A percentile compares a stretch with the other conserved stretches of the same genome.
Evolutionary conservation across 2,329 filamentous ascomycete genomes (phyloP).

Genomic region (Aspergillus sergii): DNA sequence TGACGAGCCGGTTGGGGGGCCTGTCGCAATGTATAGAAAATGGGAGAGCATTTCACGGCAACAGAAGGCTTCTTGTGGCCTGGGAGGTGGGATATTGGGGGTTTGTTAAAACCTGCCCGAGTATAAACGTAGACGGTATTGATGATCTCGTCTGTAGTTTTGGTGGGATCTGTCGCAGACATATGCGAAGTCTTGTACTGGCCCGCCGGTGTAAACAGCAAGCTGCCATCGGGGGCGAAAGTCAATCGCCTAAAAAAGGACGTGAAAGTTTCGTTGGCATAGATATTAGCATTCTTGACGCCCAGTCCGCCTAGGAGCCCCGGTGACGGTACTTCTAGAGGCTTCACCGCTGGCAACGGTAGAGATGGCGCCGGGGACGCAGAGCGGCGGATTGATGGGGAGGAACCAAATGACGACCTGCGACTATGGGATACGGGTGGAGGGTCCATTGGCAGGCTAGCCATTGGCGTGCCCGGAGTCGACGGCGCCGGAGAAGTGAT

Average conservation of each 20-base stretch:
- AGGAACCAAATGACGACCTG: slow-evolving; percentile 86
- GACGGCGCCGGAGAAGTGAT: slow-evolving; percentile 85
- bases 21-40: slow-evolving; percentile 81
- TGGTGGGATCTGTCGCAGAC: slow-evolving; percentile 67
- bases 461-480: slow-evolving; percentile 90
- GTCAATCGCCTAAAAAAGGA: slow-evolving; percentile 94
- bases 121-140: slow-evolving; percentile 99
- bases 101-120: slow-evolving; percentile 92
- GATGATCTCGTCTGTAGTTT: slow-evolving; percentile 79
- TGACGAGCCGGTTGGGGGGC: slow-evolving; percentile 71
- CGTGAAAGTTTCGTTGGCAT: slow-evolving; percentile 94
- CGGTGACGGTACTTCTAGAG: slow-evolving; percentile 84
- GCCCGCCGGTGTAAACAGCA: slow-evolving; percentile 90
- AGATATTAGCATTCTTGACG: slow-evolving; percentile 83
- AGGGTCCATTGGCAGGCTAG: slow-evolving; percentile 93
- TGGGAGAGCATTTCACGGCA: slow-evolving; percentile 88
- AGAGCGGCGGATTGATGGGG: slow-evolving; percentile 77
- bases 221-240: slow-evolving; percentile 91
- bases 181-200: slow-evolving; percentile 84
- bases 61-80: slow-evolving; percentile 98
- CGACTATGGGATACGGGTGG: slow-evolving; percentile 89
- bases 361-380: slow-evolving; percentile 91
- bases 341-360: slow-evolving; percentile 92
- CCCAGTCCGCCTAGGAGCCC: slow-evolving; percentile 64
- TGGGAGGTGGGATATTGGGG: slow-evolving; percentile 89